These are phyloP conservation scores for Saccharomycopsis synnaedendra DNA, from an alignment of 805 yeast genomes.

Conservation along the genomic window DNA sequence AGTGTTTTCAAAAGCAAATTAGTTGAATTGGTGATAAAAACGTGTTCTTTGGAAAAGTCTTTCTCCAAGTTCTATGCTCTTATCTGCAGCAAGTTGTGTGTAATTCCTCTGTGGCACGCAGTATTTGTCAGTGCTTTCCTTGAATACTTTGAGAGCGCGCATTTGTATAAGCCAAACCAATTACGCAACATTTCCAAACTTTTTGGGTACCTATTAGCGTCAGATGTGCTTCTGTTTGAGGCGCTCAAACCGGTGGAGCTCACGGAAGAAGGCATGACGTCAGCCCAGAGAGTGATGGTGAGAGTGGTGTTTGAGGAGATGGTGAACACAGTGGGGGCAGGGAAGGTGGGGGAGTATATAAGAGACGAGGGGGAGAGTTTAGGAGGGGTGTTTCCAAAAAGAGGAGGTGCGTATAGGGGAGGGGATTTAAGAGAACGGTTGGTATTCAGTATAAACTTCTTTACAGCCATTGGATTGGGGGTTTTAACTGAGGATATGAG, in stretches of 20 bases:
- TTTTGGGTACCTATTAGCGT: conserved; percentile 75
- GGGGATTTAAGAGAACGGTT: conserved; percentile 35
- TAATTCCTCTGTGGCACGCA: conserved; percentile 42
- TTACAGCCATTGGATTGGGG: conserved; percentile 89
- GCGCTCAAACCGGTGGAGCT: conserved; percentile 35
- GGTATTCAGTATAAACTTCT: conserved; percentile 77
- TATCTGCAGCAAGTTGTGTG: conserved; percentile 54
- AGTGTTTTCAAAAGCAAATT: conserved; percentile 11
- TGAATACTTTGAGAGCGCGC: conserved; percentile 44
- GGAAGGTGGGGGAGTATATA: conserved; percentile 36
- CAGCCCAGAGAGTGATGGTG: conserved; percentile 69
- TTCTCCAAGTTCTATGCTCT: conserved; percentile 80
- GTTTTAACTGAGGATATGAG: conserved; percentile 77
- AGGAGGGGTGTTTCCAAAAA: conserved; percentile 51
- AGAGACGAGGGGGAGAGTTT: conserved; percentile 43
- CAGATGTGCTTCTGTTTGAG: conserved; percentile 58
- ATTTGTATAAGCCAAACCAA: conserved; percentile 60
- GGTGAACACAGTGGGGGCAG: conserved; percentile 63
- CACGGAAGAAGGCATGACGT: conserved; percentile 63
- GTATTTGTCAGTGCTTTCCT: conserved; percentile 43
- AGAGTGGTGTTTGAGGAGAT: conserved; percentile 74
- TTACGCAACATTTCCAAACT: conserved; percentile 71
- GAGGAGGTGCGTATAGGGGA: conserved; percentile 18
- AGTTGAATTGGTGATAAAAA: conserved; percentile 17
- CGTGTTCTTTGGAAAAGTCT: conserved; percentile 73